Evolutionary conservation across 2,329 filamentous ascomycete species (phyloP).

Genomic region (Aspergillus sp.): DNA sequence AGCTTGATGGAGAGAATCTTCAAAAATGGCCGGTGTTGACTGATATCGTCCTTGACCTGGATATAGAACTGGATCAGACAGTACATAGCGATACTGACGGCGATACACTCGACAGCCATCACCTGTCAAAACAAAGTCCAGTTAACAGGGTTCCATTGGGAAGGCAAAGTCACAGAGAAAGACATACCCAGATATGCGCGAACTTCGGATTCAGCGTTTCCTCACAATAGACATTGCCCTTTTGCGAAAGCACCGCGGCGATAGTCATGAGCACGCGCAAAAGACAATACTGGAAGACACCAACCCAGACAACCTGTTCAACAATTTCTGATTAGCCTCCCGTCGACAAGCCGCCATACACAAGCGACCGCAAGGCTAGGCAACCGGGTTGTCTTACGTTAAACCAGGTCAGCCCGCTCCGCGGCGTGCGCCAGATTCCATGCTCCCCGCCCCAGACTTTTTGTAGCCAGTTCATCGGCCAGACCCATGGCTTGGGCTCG

Average conservation of each 20-base stretch:
- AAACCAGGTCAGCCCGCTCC: slow-evolving; percentile 84
- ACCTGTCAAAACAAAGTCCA: slow-evolving; percentile 42
- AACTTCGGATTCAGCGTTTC: slow-evolving; percentile 75
- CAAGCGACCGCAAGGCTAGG: background rate
- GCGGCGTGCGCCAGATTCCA: slow-evolving; percentile 70
- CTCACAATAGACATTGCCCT: slow-evolving; percentile 71
- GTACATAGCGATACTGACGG: slow-evolving; percentile 83
- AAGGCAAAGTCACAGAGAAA: background rate
- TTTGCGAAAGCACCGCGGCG: slow-evolving; percentile 71
- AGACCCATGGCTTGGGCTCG: slow-evolving; percentile 70
- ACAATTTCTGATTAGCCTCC: background rate
- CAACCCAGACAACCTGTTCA: slow-evolving; percentile 61
- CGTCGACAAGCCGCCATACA: no score
- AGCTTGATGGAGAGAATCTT: slow-evolving; percentile 87
- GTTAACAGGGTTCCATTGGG: background rate
- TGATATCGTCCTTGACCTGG: slow-evolving; percentile 68
- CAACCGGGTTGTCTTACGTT: slow-evolving; percentile 53
- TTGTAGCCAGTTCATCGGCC: slow-evolving; percentile 69
- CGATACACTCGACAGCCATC: slow-evolving; percentile 66
- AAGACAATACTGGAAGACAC: slow-evolving; percentile 83
- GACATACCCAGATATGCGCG: slow-evolving; percentile 77
- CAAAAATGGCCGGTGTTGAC: slow-evolving; percentile 69
- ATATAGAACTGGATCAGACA: slow-evolving; percentile 84
- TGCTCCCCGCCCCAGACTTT: slow-evolving; percentile 68
- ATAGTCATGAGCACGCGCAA: slow-evolving; percentile 77